Evolutionary conservation across 352 stramenopile species (phyloP).

Genomic region (Pythium sp.): DNA sequence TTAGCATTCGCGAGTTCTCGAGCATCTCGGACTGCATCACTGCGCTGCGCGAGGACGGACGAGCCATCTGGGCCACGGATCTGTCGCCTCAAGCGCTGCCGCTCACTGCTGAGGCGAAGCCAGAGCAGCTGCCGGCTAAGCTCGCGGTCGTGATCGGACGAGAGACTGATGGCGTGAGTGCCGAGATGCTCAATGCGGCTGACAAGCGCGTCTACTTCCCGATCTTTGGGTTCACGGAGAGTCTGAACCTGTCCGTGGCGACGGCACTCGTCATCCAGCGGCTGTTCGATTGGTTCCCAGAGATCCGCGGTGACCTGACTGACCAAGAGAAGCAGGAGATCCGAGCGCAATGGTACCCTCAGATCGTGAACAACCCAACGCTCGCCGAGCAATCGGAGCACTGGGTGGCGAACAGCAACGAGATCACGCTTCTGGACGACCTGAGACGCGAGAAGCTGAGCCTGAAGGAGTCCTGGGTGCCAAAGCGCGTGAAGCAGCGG

Average conservation of each 20-base stretch:
- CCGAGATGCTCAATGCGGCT: conserved; percentile 83
- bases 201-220: conserved; percentile 92
- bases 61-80: conserved; percentile 91
- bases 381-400: conserved; percentile 47
- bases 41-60: conserved; percentile 51
- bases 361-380: conserved; percentile 67
- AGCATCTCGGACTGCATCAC: conserved; percentile 80
- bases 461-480: conserved; percentile 52
- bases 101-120: conserved; percentile 36
- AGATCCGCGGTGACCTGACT: conserved; percentile 52
- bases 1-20: conserved; percentile 84
- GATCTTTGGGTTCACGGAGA: conserved; percentile 92
- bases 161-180: conserved; percentile 89
- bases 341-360: conserved; percentile 56
- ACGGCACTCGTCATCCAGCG: conserved; percentile 91
- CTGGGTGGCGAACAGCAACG: conserved; percentile 38
- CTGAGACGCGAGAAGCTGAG: conserved; percentile 54
- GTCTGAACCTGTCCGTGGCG: conserved; percentile 91
- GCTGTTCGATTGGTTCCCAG: conserved; percentile 75
- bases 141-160: conserved; percentile 93
- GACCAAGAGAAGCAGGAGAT: conserved; percentile 46
- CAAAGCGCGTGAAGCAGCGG: conserved; percentile 57
- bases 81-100: conserved; percentile 71
- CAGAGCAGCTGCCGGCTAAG: conserved; percentile 70
- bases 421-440: conserved; percentile 50